Percentiles rank a stretch among this genome's conserved stretches.
Conservation (phyloP, 768 basidiomycete species). For the Steccherinum ochraceum region DNA sequence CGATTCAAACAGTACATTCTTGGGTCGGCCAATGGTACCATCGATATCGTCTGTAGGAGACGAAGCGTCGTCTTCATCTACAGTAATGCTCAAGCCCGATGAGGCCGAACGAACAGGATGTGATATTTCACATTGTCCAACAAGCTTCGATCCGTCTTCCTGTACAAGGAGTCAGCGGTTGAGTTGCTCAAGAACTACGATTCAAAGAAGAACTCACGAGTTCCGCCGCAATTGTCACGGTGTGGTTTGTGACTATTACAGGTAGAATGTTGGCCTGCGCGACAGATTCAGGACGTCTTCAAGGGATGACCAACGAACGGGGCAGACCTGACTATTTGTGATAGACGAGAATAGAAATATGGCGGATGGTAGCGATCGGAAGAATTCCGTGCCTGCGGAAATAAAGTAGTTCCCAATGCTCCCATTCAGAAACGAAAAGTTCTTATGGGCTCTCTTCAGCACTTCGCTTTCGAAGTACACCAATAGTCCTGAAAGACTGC, state of each 20-base stretch:
- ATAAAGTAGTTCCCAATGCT: conserved; percentile 30
- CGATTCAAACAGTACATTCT: conserved; percentile 65
- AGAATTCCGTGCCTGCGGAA: conserved; percentile 49
- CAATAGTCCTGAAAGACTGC: conserved; percentile 62
- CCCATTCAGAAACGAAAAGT: conserved; percentile 90
- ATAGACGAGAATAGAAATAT: conserved; percentile 93
- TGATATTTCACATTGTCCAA: conserved; percentile 92
- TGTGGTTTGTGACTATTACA: conserved; percentile 89
- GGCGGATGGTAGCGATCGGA: conserved; percentile 87
- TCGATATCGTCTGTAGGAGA: conserved; percentile 53
- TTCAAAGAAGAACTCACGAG: conserved; percentile 40
- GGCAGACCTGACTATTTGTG: conserved; percentile 60
- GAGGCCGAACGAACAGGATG: conserved; percentile 53
- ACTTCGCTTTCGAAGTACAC: conserved; percentile 90
- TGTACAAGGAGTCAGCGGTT: conserved; percentile 26
- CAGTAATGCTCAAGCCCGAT: conserved; percentile 23
- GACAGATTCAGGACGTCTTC: conserved; percentile 3
- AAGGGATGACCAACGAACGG: conserved; percentile 1
- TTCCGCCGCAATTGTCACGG: conserved; percentile 92
- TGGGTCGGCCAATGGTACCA: conserved; percentile 36
- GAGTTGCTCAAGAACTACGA: conserved; percentile 3
- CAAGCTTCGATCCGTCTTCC: conserved; percentile 71
- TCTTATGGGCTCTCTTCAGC: conserved; percentile 85
- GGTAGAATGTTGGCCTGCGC: conserved; percentile 74
- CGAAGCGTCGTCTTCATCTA: conserved; percentile 28